A percentile compares a stretch with the other conserved stretches of the same genome.
Conservation (phyloP, 257 asterid genomes). For the Nicotiana obtusifolia region DNA sequence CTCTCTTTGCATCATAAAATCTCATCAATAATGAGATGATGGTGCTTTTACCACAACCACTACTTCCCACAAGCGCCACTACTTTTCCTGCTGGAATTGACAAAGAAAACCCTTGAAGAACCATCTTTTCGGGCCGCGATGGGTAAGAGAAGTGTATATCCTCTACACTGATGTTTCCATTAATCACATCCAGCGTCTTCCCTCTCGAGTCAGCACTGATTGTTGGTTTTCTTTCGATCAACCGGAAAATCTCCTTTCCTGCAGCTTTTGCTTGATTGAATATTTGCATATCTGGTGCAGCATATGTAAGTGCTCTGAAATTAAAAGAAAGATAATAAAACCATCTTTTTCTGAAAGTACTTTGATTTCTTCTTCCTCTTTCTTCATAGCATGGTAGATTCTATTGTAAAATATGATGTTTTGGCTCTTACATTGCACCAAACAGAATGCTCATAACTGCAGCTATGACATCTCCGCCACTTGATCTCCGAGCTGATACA, state of each 20-base stretch:
- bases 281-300: conserved; percentile 85
- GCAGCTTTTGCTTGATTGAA: conserved; percentile 88
- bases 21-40: conserved; percentile 61
- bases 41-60: conserved; percentile 89
- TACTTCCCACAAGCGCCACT: conserved; percentile 67
- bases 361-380: background rate
- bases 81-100: conserved; percentile 80
- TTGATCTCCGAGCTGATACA: conserved; percentile 52
- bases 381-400: background rate
- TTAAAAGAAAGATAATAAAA: conserved; percentile 5
- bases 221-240: conserved; percentile 55
- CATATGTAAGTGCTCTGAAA: conserved; percentile 75
- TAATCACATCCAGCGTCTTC: conserved; percentile 32
- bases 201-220: conserved; percentile 37
- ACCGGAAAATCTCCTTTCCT: conserved; percentile 65
- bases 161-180: conserved; percentile 47
- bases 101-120: conserved; percentile 69
- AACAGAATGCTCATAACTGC: conserved; percentile 89
- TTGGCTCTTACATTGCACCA: conserved; percentile 73
- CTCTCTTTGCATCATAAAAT: conserved; percentile 60
- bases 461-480: conserved; percentile 77
- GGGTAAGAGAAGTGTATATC: conserved; percentile 65
- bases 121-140: conserved; percentile 43
- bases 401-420: background rate
- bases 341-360: background rate